Evolutionary conservation across 129 eudicot genomes (phyloP), one percentile per base, ranked within the genome.

Genomic region (Lonicera japonica): DNA sequence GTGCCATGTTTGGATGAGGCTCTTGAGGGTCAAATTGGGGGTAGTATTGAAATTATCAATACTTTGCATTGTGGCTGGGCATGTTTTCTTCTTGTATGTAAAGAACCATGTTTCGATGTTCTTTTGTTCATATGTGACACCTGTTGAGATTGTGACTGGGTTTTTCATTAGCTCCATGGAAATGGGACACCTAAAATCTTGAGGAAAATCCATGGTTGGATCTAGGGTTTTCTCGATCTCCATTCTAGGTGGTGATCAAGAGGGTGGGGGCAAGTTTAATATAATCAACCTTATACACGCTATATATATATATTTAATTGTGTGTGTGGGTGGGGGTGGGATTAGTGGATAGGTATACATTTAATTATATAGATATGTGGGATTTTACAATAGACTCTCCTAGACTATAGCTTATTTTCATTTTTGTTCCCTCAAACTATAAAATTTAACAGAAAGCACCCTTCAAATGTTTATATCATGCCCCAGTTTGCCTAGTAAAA

Each of bases 111-210:
- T 84, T 58, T 88, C 87, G 67, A 88, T 88, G 76, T 74, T 75
- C 52, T 84, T 85, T 1, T 86, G 72, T 38, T 88, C 96, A 21
- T 88, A 88, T 0, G 94, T 79, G 50, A 88, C 94, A 4, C 96
- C 96, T 0, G 96, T 84, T 0, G 85, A 79, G 83, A 88, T 88
- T 19, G 79, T 88, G 2, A 88, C 96, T 4, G 96, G 96, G 23
- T 88, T 92, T 63, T 77, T 79, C 96, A 88, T 88, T 67, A 85
- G 82, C 77, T 88, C 96, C 87, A 85, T 79, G 75, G 96, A 88
- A 34, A 88, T 88, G 10, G 96, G 96, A 19, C 96, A 88, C 69
- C 96, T 71, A 13, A 88, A 88, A 82, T 88, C 82, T 53, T 73
- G 79, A 70, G 96, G 96, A 70, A 73, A 79, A 61, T 88, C 94